Conservation (phyloP, 768 basidiomycete species). For the Mycena venus region DNA sequence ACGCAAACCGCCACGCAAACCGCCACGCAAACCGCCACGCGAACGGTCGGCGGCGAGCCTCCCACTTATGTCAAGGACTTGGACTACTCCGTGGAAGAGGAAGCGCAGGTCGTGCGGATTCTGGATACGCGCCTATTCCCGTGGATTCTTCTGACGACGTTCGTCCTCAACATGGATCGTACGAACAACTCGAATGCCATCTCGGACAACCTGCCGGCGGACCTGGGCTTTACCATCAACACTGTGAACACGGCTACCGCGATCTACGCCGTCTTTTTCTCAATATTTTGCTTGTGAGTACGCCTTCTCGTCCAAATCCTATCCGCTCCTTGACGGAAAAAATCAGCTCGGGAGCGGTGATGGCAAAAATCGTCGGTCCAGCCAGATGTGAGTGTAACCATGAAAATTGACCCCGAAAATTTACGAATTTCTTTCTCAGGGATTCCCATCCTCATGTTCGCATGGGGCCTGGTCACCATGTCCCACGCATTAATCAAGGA, state of each 20-base stretch:
- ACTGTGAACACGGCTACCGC: constrained; percentile 55
- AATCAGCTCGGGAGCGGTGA: too few species aligned
- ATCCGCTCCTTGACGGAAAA: neutral
- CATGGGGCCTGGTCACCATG: constrained; percentile 55
- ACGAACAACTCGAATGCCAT: constrained; percentile 58
- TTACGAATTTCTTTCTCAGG: constrained; percentile 32
- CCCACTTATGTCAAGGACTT: constrained; percentile 43
- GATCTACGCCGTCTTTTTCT: constrained; percentile 52
- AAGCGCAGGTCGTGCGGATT: constrained; percentile 45
- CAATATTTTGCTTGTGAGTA: constrained; percentile 44
- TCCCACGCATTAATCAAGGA: constrained; percentile 52
- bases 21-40: constrained; percentile 5
- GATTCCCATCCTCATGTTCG: constrained; percentile 56
- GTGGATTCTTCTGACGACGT: constrained; percentile 46
- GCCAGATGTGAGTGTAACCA: constrained; percentile 44
- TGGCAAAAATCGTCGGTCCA: constrained; percentile 55
- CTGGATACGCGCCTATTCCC: constrained; percentile 45
- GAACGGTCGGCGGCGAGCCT: constrained; percentile 32
- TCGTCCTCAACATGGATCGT: constrained; percentile 55
- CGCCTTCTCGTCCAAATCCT: neutral
- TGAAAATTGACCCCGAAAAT: neutral
- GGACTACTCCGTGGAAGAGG: constrained; percentile 49
- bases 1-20: neutral
- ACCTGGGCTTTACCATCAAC: constrained; percentile 56
- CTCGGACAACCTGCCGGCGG: constrained; percentile 53